Evolutionary conservation across 2,329 filamentous ascomycete species (phyloP).

Genomic region (Cyanodermella asteris): DNA sequence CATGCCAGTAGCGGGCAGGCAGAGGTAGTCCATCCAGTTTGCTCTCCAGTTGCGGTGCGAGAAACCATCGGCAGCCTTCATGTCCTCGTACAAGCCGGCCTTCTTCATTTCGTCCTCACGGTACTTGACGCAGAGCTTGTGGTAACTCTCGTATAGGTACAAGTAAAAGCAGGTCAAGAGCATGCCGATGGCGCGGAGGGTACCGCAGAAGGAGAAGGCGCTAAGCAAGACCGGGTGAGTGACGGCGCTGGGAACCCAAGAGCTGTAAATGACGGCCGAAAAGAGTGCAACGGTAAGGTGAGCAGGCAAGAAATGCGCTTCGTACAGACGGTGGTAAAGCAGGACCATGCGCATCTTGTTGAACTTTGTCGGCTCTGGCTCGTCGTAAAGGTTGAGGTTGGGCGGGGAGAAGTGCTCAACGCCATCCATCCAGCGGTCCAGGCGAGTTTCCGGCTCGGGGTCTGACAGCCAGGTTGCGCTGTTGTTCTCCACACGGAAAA

Average conservation of each 20-base stretch:
- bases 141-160: slow-evolving; percentile 45
- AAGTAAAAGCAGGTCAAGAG: slow-evolving; percentile 41
- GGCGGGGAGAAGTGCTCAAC: no score
- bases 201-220: slow-evolving; percentile 38
- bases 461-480: slow-evolving; percentile 3
- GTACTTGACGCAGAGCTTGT: slow-evolving; percentile 35
- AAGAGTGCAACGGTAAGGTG: slow-evolving; percentile 45
- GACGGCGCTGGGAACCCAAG: slow-evolving; percentile 27
- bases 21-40: slow-evolving; percentile 39
- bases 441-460: slow-evolving; percentile 3
- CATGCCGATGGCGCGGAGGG: slow-evolving; percentile 39
- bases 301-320: slow-evolving; percentile 49
- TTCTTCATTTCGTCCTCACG: slow-evolving; percentile 45
- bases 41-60: slow-evolving; percentile 33
- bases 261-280: slow-evolving; percentile 37
- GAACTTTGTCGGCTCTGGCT: slow-evolving; percentile 28
- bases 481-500: slow-evolving; percentile 7
- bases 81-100: slow-evolving; percentile 40
- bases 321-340: slow-evolving; percentile 46
- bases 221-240: slow-evolving; percentile 32
- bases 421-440: no score
- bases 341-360: slow-evolving; percentile 30
- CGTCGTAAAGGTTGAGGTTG: no score
- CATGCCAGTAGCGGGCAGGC: slow-evolving; percentile 45
- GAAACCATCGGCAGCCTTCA: slow-evolving; percentile 36